Percentiles rank a stretch among this genome's conserved stretches.
These are phyloP conservation scores for Oldenlandia corymbosa DNA, from an alignment of 257 asterid species.

Conservation along the genomic window DNA sequence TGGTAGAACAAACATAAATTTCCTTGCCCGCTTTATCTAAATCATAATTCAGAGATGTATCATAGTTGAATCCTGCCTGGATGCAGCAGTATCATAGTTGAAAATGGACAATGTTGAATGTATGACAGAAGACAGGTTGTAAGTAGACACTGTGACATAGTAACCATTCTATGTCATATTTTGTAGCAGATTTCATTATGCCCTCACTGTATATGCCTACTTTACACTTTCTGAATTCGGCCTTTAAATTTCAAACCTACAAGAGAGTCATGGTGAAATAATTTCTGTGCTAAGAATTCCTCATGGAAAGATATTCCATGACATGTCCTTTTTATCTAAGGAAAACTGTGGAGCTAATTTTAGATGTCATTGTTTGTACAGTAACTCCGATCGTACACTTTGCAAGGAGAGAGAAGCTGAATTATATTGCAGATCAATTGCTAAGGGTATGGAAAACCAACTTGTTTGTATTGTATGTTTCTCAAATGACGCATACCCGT, in stretches of 20 bases:
- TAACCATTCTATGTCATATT: not conserved
- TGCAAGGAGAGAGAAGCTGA: conserved; percentile 99
- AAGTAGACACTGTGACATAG: not conserved
- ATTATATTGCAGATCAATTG: conserved; percentile 87
- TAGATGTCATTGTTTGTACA: conserved; percentile 23
- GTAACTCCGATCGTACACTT: conserved; percentile 68
- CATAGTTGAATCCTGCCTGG: not conserved
- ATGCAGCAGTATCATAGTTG: not conserved
- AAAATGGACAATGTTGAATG: not conserved
- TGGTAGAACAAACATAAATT: not conserved
- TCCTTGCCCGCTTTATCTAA: not conserved
- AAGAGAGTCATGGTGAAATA: not conserved
- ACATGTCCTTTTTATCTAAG: not conserved
- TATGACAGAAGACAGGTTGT: not conserved
- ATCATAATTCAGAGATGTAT: not conserved
- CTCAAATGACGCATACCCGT: too few relatives aligned
- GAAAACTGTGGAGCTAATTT: not conserved
- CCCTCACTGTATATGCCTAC: not conserved
- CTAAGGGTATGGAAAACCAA: conserved; percentile 54
- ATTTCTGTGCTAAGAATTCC: not conserved
- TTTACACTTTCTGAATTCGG: not conserved
- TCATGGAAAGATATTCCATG: not conserved
- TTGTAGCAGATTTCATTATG: not conserved
- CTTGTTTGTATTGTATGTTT: too few relatives aligned
- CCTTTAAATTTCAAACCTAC: not conserved